Evolutionary conservation across 2,329 filamentous ascomycete genomes (phyloP), one percentile per base, ranked within the genome.

Genomic region (Sphaerulina vaccinii): DNA sequence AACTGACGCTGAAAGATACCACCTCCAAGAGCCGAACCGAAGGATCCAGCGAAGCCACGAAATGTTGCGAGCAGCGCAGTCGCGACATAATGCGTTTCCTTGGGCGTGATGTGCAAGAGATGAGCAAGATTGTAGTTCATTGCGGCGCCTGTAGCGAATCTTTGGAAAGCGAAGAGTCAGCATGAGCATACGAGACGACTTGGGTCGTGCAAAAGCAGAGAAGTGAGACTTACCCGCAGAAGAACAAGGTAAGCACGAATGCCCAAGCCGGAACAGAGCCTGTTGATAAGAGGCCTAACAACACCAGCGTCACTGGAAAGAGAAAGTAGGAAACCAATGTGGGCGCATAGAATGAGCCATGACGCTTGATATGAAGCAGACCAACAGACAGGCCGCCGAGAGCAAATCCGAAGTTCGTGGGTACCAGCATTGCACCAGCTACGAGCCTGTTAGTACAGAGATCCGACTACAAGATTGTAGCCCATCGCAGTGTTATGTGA

Each of bases 71-170:
- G 71, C 36, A 95, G 74, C 10, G 87, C 86, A 0, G 86, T 89
- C 2, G 86, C 82, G 43, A 93, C 82, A 63, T 87, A 90, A 62
- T 91, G 87, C 1, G 83, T 82, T 5, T 81, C 76, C 0, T 80
- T 75, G 0, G 75, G 73, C 0, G 85, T 87, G 4, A 92, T 75
- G 66, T 93, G 87, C 3, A 95, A 76, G 4, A 91, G 69, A 63
- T 95, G 90, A 0, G 88, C 87, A 2, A 95, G 78, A 0, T 86
- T 87, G 70, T 95, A 95, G 69, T 92, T 93, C 51, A 92, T 73
- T 5, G 81, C 77, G 0, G 86, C 84, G 10, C 89, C 89, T 0
- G 85, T 87, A 56, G 79, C 79, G 37, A 90, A 74, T 0, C 27
- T 32, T 9, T 1, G 8, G n/a, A 13, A 13, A 32, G 10, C 10